These are phyloP conservation scores for Draba incana DNA, from an alignment of 345 rosid species.

Conservation along the genomic window DNA sequence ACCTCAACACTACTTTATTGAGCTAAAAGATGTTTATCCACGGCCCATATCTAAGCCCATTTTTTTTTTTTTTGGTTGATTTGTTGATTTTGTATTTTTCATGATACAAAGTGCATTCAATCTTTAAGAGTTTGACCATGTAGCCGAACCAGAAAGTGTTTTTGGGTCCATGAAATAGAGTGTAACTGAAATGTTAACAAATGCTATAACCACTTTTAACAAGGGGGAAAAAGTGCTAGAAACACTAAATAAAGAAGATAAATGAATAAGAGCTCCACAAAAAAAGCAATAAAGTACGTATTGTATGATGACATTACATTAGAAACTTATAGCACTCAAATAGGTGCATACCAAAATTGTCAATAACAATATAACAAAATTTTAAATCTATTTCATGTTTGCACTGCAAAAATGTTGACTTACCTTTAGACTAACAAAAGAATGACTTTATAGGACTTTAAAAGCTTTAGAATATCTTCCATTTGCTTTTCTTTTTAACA, in stretches of 20 bases:
- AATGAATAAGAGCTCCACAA: slow-evolving; percentile 10
- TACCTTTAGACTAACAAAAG: slow-evolving; percentile 25
- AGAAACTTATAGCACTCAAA: slow-evolving; percentile 22
- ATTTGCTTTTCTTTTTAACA: slow-evolving; percentile 33
- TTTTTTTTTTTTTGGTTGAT: neutral
- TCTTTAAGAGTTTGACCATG: slow-evolving; percentile 16
- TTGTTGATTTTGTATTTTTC: too few species aligned
- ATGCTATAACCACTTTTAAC: slow-evolving; percentile 5
- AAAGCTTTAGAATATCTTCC: slow-evolving; percentile 32
- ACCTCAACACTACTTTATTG: neutral
- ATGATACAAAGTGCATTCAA: neutral
- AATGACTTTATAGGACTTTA: slow-evolving; percentile 16
- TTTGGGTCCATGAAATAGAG: slow-evolving; percentile 11
- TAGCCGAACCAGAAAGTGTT: slow-evolving; percentile 11
- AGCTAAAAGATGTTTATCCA: neutral
- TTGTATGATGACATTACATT: slow-evolving; percentile 16
- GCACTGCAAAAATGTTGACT: slow-evolving; percentile 22
- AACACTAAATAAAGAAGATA: slow-evolving; percentile 15
- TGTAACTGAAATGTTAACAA: neutral
- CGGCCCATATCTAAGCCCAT: slow-evolving; percentile 1
- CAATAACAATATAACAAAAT: too few species aligned
- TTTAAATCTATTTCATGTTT: neutral
- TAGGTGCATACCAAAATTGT: slow-evolving; percentile 8
- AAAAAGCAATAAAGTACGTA: slow-evolving; percentile 21
- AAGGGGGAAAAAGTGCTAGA: neutral